These are phyloP conservation scores for Tetrahymena elliotti DNA, from an alignment of 73 alveolate genomes.

Conservation along the genomic window DNA sequence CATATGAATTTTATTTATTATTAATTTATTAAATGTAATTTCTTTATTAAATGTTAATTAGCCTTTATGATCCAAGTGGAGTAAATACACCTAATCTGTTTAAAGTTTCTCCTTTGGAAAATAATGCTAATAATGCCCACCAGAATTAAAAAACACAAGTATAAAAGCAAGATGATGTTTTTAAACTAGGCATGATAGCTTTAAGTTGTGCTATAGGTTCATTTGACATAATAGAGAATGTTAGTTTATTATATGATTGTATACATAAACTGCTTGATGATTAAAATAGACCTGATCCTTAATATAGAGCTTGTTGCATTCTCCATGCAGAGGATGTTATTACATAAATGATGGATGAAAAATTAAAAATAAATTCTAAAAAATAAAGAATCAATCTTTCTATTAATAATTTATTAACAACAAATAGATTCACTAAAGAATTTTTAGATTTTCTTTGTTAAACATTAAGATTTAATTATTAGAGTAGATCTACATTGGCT, in stretches of 20 bases:
- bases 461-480: neutral
- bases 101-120: neutral
- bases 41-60: no score
- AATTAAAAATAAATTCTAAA: neutral
- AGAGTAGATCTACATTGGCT: neutral
- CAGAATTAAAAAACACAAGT: neutral
- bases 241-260: neutral
- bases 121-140: neutral
- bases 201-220: neutral
- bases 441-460: neutral
- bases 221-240: neutral
- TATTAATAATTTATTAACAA: neutral
- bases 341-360: neutral
- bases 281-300: neutral
- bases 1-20: neutral
- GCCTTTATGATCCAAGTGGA: neutral
- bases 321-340: neutral
- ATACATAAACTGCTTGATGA: neutral
- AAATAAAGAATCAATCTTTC: neutral
- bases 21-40: no score
- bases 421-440: neutral
- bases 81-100: neutral
- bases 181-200: neutral
- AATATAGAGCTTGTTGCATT: neutral
- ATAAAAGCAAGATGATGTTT: neutral